phyloP scores from a whole-genome alignment of 768 basidiomycete species.

The Symmetrospora coprosmae region DNA sequence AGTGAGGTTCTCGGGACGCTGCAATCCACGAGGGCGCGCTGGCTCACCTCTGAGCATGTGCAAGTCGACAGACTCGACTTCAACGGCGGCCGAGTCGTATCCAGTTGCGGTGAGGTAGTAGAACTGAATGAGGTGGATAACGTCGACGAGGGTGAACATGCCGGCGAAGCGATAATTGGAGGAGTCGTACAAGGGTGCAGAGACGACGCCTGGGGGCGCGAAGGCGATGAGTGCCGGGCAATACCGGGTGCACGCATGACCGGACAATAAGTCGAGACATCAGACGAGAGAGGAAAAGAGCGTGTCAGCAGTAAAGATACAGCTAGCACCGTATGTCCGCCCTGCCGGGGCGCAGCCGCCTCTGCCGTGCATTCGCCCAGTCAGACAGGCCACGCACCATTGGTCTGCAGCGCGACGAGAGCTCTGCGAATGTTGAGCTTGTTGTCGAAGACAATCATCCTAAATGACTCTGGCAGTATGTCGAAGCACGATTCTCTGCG shows the following conservation, averaged over 20 bases:
- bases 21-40: conserved; percentile 29
- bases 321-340: conserved; percentile 19
- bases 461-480: conserved; percentile 90
- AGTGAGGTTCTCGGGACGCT: neutral
- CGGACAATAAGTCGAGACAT: no score
- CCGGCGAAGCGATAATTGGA: conserved; percentile 83
- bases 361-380: no score
- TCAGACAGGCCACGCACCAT: conserved; percentile 40
- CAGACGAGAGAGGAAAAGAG: no score
- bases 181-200: conserved; percentile 96
- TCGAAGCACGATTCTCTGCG: conserved; percentile 79
- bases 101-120: conserved; percentile 75
- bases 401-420: conserved; percentile 60
- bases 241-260: no score
- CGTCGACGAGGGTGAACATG: conserved; percentile 98
- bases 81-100: conserved; percentile 67
- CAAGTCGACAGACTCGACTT: conserved; percentile 82
- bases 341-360: neutral
- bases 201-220: conserved; percentile 96
- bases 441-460: conserved; percentile 90
- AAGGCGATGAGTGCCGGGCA: no score
- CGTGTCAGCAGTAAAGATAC: no score
- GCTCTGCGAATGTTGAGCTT: conserved; percentile 93
- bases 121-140: conserved; percentile 97
- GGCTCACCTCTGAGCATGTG: conserved; percentile 80